These are phyloP conservation scores for Apiospora aurea DNA, from an alignment of 2,329 filamentous ascomycete species.

Conservation along the genomic window DNA sequence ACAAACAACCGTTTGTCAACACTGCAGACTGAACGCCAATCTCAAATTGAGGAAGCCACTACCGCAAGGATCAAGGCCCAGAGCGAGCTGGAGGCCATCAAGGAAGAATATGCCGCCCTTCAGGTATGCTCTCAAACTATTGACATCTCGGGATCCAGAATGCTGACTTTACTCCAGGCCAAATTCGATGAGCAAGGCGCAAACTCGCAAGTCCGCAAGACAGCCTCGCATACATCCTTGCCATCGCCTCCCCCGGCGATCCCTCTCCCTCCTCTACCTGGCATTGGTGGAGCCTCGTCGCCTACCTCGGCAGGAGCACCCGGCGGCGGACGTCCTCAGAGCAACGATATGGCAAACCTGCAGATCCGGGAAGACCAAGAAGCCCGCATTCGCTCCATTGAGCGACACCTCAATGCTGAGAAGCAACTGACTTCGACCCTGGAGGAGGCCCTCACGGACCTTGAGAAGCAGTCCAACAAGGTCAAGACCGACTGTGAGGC, in stretches of 20 bases:
- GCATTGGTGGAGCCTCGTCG: conserved; percentile 57
- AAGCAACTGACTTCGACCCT: conserved; percentile 95
- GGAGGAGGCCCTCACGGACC: conserved; percentile 92
- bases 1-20: conserved; percentile 87
- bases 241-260: conserved; percentile 95
- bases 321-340: conserved; percentile 72
- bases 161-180: conserved; percentile 33
- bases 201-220: conserved; percentile 80
- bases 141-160: not conserved
- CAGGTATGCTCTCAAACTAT: conserved; percentile 66
- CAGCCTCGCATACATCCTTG: conserved; percentile 79
- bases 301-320: conserved; percentile 58
- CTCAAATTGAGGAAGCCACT: conserved; percentile 81
- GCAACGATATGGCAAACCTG: conserved; percentile 78
- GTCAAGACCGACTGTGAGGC: conserved; percentile 88
- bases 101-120: conserved; percentile 75
- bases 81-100: conserved; percentile 70
- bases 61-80: conserved; percentile 68
- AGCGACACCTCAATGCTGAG: conserved; percentile 95
- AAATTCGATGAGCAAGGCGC: conserved; percentile 42
- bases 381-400: conserved; percentile 90
- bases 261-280: conserved; percentile 90
- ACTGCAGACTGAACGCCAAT: conserved; percentile 75
- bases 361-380: conserved; percentile 95
- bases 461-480: conserved; percentile 91